Base-by-base conservation (phyloP, 1,139 yeast species). In the Saccharomycopsis hybrid region DNA sequence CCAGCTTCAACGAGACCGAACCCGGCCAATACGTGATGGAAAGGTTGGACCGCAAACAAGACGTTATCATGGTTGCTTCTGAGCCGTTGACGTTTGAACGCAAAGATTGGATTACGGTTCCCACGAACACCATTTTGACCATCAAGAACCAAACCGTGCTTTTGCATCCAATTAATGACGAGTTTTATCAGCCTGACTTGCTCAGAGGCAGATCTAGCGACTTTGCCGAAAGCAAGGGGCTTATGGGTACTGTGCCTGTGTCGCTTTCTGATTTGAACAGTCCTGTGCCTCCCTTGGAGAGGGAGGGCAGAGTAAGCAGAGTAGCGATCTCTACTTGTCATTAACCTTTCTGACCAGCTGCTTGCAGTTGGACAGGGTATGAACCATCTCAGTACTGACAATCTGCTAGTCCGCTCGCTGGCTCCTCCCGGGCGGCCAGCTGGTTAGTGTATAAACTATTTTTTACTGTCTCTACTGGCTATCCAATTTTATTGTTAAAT, bases 101-200 rank as follows among this genome's bases (percentile, higher is more conserved):
- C 52, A 92, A 92, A 40, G 98, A 92, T 67, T 92, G 98, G 98
- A 85, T 92, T 53, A 84, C 96, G 18, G 95, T 92, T 1, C 98
- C 97, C 1, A 85, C 97, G 2, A 92, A 92, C 65, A 85, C 97
- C 2, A 69, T 84, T 2, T 65, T 92, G n/a, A 85, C 96, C 1
- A 82, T 92, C 54, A 82, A 82, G 56, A 82, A 79, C 51, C 95
- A 89, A 62, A 87, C 95, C 1, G 95, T 92, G 5, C 70, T 92
- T 49, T 71, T 92, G 71, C 96, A 90, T 61, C 98, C 98, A 1
- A 85, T 92, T 37, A 71, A 76, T 48, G 98, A 92, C 64, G 96
- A 92, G 65, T 90, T 82, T 67, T 89, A 82, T 65, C 88, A 85
- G 60, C 76, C 73, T 41, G 86, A 84, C 51, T 86, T 87, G 35